These are phyloP conservation scores for Populus pruinosa DNA, from an alignment of 345 rosid genomes.

Conservation along the genomic window DNA sequence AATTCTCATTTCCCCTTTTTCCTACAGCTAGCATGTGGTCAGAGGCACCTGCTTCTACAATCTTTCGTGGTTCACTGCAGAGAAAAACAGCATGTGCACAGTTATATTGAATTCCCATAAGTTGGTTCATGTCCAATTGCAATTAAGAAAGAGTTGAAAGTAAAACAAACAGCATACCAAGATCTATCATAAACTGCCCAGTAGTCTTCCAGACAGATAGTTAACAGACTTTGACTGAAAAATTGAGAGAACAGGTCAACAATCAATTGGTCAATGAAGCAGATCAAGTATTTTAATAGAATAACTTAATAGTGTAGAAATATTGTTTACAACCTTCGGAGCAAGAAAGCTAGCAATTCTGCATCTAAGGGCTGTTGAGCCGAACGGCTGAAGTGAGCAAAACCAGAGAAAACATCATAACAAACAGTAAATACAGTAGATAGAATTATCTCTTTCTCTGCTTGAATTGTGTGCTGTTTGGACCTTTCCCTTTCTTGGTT, in stretches of 20 bases:
- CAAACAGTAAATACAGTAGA: conserved; percentile 57
- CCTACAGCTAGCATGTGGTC: conserved; percentile 12
- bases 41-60: conserved; percentile 28
- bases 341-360: conserved; percentile 49
- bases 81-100: conserved; percentile 6
- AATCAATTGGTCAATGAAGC: conserved; percentile 3
- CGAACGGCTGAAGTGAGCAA: conserved; percentile 61
- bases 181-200: conserved; percentile 60
- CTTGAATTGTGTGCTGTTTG: conserved; percentile 51
- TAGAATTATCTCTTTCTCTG: conserved; percentile 62
- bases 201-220: conserved; percentile 56
- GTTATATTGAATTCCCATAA: neutral
- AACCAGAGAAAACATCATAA: conserved; percentile 70
- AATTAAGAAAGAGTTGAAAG: neutral
- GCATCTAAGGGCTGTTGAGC: conserved; percentile 49
- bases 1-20: conserved; percentile 15
- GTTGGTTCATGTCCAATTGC: neutral
- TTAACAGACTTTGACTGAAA: conserved; percentile 56
- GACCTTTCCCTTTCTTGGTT: conserved; percentile 44
- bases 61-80: conserved; percentile 37
- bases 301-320: neutral
- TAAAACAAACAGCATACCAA: conserved; percentile 32
- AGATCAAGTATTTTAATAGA: neutral
- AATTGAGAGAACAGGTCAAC: conserved; percentile 3
- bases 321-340: conserved; percentile 42